These are phyloP conservation scores for Neospermospora avenae DNA, from an alignment of 2,329 filamentous ascomycete species.

Conservation along the genomic window DNA sequence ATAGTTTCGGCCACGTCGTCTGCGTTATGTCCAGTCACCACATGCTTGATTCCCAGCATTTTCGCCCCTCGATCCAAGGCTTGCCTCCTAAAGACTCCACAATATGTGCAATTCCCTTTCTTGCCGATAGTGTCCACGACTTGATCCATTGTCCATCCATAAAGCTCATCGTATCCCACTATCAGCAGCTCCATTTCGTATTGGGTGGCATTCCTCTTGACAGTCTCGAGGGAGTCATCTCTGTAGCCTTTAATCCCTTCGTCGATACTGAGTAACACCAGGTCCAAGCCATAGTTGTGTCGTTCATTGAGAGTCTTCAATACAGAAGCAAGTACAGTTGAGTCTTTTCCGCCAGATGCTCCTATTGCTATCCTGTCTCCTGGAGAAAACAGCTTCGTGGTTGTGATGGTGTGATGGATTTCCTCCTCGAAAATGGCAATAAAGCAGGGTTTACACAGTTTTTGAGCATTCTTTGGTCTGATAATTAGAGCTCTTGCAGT, in stretches of 20 bases:
- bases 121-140: constrained; percentile 95
- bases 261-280: constrained; percentile 87
- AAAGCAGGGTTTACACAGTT: constrained; percentile 89
- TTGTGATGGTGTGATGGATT: constrained; percentile 86
- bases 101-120: constrained; percentile 99
- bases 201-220: constrained; percentile 87
- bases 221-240: constrained; percentile 93
- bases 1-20: constrained; percentile 97
- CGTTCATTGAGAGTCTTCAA: constrained; percentile 92
- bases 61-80: constrained; percentile 90
- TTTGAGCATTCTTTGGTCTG: constrained; percentile 90
- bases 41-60: constrained; percentile 81
- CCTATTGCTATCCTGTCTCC: constrained; percentile 92
- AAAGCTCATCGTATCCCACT: constrained; percentile 87
- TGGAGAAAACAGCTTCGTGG: constrained; percentile 73
- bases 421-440: constrained; percentile 85
- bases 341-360: constrained; percentile 95
- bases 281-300: constrained; percentile 78
- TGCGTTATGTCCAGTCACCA: constrained; percentile 96
- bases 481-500: constrained; percentile 81
- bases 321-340: constrained; percentile 90
- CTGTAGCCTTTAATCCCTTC: constrained; percentile 97
- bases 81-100: constrained; percentile 91
- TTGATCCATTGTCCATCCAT: constrained; percentile 99
- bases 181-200: constrained; percentile 92